Evolutionary conservation across 225 moss, liverwort and hornwort genomes (phyloP).

Genomic region (Sphagnum contortum): DNA sequence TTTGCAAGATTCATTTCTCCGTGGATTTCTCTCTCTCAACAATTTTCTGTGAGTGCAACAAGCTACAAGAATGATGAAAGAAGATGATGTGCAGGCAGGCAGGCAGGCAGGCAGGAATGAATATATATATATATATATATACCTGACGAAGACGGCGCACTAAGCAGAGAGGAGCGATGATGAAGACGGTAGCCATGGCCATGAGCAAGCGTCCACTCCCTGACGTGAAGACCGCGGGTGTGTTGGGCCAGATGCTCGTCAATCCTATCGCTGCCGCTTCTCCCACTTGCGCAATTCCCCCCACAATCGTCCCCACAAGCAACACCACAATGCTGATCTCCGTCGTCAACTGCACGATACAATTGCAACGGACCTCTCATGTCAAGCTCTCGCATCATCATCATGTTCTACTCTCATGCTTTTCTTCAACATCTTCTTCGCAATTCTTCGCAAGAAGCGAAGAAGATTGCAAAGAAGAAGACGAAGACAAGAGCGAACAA

Average conservation of each 20-base stretch:
- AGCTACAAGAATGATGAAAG: no score
- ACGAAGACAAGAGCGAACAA: no score
- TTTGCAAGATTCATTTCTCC: no score
- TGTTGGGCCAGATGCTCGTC: slow-evolving; percentile 26
- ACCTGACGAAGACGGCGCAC: slow-evolving; percentile 66
- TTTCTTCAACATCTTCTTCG: no score
- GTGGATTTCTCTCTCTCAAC: no score
- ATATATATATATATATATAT: background rate
- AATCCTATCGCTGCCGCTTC: slow-evolving; percentile 52
- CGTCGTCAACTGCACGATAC: slow-evolving; percentile 44
- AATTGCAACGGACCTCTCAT: background rate
- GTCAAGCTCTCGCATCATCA: background rate
- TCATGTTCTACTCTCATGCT: background rate
- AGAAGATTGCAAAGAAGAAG: no score
- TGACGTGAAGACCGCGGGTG: slow-evolving; percentile 34
- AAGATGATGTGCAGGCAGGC: no score
- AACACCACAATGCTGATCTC: slow-evolving; percentile 78
- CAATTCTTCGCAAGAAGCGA: no score
- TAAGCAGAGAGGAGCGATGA: slow-evolving; percentile 65
- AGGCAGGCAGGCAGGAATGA: no score
- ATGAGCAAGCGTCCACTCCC: slow-evolving; percentile 61
- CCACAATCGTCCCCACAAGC: slow-evolving; percentile 52
- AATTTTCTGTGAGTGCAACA: no score
- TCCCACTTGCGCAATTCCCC: slow-evolving; percentile 52
- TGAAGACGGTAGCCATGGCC: slow-evolving; percentile 20